Base-by-base conservation (phyloP, 768 basidiomycete genomes). In the Rubroboletus satanas region DNA sequence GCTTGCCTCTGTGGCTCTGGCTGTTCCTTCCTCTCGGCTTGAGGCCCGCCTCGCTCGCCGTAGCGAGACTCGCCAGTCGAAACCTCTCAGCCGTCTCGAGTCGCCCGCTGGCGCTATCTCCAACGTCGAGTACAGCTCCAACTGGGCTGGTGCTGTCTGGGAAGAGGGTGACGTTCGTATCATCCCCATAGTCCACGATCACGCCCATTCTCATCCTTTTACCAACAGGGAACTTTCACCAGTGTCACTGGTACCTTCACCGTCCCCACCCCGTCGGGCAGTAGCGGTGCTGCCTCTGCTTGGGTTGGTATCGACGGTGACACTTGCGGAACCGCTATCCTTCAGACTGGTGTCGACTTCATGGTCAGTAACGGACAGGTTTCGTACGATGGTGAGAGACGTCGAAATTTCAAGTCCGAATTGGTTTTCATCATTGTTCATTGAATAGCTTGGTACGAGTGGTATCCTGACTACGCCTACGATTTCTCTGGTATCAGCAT, bases 231-330 rank as follows among this genome's bases (percentile, higher is more conserved):
- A 15, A 66, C 62, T 11, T 66, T 66, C 52, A 59, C 54, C n/a
- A 38, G 38, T 12, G 56, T 56, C 21, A 56, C 62, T 33, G 60
- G 52, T 52, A 60, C 60, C 38, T 58, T 67, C 31, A 66, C 60
- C 14, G 52, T 55, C n/a, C 65, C 65, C 17, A 45, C 50, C 18
- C 60, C 52, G 15, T 43, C 49, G 1, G 62, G 65, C 7, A 48
- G 4, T 1, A 38, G 5, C 1, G 55, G 54, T 35, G 58, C 56
- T 31, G 58, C 62, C 23, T 52, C 56, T 49, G 62, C 62, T 29
- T 66, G 65, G 62, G 60, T 66, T 31, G 65, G 65, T 31, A 64
- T 66, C n/a, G 65, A 66, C 7, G 59, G 62, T 51, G 55, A 61
- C 38, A 52, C 44, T 12, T 57, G 59, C 36, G 5, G 0, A 7